phyloP scores from a whole-genome alignment of 768 basidiomycete genomes.

The Kwoniella sp. region DNA sequence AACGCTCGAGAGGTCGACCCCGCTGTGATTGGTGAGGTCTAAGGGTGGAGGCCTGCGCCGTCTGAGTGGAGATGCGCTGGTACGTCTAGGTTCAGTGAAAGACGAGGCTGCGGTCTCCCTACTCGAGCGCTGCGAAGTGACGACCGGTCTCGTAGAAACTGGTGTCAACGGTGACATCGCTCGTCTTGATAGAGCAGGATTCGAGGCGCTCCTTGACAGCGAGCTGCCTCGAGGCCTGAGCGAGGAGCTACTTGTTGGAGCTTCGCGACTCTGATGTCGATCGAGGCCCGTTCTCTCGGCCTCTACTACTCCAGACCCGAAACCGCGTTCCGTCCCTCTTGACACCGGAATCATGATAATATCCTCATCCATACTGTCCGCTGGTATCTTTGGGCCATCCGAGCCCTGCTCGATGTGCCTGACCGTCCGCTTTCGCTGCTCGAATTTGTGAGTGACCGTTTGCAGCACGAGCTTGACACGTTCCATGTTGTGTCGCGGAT shows the following conservation, averaged over 20 bases:
- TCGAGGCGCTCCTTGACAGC: neutral
- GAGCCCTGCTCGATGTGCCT: constrained; percentile 25
- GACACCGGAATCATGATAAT: constrained; percentile 6
- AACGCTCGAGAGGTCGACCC: neutral
- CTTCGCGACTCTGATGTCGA: neutral
- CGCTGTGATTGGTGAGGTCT: neutral
- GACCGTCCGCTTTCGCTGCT: constrained; percentile 47
- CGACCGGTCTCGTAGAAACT: neutral
- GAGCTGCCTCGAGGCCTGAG: neutral
- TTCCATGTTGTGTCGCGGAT: constrained; percentile 41
- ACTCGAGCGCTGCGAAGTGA: neutral
- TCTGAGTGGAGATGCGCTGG: constrained; percentile 1
- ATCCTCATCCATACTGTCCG: neutral
- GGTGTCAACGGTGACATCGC: neutral
- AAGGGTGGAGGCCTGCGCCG: neutral
- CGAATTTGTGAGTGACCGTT: constrained; percentile 53
- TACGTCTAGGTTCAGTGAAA: neutral
- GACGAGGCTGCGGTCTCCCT: neutral
- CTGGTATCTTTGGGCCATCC: constrained; percentile 1
- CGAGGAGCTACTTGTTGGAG: neutral
- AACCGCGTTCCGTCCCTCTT: constrained; percentile 12
- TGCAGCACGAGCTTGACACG: constrained; percentile 51
- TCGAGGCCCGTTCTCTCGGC: neutral
- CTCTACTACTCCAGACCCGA: constrained; percentile 17
- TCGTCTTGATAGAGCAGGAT: neutral